Evolutionary conservation across 2,329 filamentous ascomycete species (phyloP), one percentile per base, ranked within the genome.

Genomic region (Clarireedia homoeocarpa): DNA sequence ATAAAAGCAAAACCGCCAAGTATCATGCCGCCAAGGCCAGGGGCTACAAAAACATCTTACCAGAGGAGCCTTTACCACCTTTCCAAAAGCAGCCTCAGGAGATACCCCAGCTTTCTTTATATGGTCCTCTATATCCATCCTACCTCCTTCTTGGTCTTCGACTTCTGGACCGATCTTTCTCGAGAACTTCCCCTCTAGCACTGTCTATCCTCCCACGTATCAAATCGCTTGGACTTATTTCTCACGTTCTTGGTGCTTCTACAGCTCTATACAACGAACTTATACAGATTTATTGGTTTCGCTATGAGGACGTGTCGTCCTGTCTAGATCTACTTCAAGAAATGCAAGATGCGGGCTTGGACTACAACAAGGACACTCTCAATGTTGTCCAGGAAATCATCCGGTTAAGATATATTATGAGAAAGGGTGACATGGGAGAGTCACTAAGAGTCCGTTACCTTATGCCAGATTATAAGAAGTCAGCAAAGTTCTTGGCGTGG

Each of bases 251-350:
- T 0, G 88, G 86, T 48, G 84, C 82, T 5, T 84, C 83, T 17
- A 86, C 86, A 0, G 73, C 78, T 0, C 80, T 91, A 44, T 91
- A 88, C 73, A 84, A 86, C 66, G 75, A 81, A 49, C 76, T 90
- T 36, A 75, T 89, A 24, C 70, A 74, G 14, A 77, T 85, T 23
- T 74, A 82, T 55, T 89, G 85, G 81, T 69, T 72, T 36, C 78
- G 81, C 10, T 80, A 81, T 60, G 77, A 81, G 23, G 82, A 89
- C 63, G 67, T 65, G 23, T 51, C 44, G 9, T 58, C 60, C 4
- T 62, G 66, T 27, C 10, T 63, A 45, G 47, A 54, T 30, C 61
- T 68, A 2, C 56, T 70, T 1, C 30, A 53, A 1, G 68, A 70
- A 56, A 70, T 70, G 67, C 67, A 70, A 40, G 38, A 61, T 3